Evolutionary conservation across 2,329 filamentous ascomycete species (phyloP).

Genomic region (Ascochyta pisi): DNA sequence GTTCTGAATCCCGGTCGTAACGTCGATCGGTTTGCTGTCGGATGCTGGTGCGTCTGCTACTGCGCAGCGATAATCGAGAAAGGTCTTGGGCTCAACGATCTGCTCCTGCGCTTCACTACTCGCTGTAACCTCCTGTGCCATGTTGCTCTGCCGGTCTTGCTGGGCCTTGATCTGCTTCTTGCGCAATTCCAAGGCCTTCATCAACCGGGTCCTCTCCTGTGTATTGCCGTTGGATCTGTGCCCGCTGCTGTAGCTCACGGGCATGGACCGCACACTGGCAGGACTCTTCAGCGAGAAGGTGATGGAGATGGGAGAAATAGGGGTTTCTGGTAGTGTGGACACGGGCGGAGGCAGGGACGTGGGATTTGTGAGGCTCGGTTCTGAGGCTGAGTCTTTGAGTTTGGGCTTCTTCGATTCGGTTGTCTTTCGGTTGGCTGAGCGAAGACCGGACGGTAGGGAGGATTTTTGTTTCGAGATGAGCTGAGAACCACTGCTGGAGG

Average conservation of each 20-base stretch:
- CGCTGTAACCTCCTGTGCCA: constrained; percentile 14
- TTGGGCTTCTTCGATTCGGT: constrained; percentile 45
- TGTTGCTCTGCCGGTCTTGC: constrained; percentile 39
- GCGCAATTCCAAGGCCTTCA: constrained; percentile 91
- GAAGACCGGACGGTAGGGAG: constrained; percentile 80
- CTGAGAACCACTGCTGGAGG: constrained; percentile 57
- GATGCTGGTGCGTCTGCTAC: constrained; percentile 9
- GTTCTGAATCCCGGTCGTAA: neutral
- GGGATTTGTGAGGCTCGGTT: constrained; percentile 35
- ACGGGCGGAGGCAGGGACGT: constrained; percentile 43
- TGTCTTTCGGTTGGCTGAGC: constrained; percentile 52
- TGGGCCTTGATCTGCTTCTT: constrained; percentile 73
- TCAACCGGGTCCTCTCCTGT: constrained; percentile 87
- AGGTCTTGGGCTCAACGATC: neutral
- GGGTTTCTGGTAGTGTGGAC: constrained; percentile 44
- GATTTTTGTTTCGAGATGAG: constrained; percentile 72
- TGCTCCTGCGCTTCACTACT: constrained; percentile 15
- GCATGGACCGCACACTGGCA: constrained; percentile 53
- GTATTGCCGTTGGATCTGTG: constrained; percentile 67
- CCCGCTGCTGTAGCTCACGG: constrained; percentile 47
- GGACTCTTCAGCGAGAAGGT: constrained; percentile 50
- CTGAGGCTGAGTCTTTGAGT: constrained; percentile 40
- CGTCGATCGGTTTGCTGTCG: constrained; percentile 4
- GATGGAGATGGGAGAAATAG: constrained; percentile 48
- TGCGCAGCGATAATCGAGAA: neutral